A percentile compares a stretch with the other conserved stretches of the same genome.
Evolutionary conservation across 768 basidiomycete genomes (phyloP).

Genomic region (Suillus brevipes): DNA sequence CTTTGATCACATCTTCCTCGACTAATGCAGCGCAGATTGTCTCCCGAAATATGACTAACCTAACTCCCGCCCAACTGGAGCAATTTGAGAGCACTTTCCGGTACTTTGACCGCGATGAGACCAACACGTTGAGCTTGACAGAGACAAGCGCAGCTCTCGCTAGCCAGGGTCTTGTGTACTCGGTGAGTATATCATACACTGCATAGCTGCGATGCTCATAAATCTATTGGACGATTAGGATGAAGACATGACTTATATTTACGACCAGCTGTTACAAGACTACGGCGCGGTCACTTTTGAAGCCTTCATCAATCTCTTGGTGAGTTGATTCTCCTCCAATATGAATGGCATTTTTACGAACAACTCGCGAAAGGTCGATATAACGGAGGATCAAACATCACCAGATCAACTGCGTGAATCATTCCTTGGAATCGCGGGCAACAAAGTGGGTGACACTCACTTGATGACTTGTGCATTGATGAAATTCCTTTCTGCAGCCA

Average conservation of each 20-base stretch:
- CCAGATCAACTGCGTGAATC: constrained; percentile 89
- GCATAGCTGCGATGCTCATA: not conserved
- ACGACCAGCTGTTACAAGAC: constrained; percentile 71
- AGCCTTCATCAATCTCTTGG: constrained; percentile 92
- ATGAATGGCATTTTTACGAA: constrained; percentile 6
- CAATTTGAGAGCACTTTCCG: constrained; percentile 97
- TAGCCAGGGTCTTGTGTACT: constrained; percentile 91
- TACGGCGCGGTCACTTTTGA: constrained; percentile 92
- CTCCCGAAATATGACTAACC: constrained; percentile 88
- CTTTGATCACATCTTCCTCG: not conserved
- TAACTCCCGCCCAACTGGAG: constrained; percentile 94
- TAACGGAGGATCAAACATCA: constrained; percentile 93
- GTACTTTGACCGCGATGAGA: constrained; percentile 93
- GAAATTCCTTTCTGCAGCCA: constrained; percentile 49
- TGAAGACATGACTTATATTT: constrained; percentile 84
- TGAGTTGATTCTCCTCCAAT: constrained; percentile 33
- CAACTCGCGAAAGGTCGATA: constrained; percentile 67
- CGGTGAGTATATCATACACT: constrained; percentile 43
- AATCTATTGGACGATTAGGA: constrained; percentile 46
- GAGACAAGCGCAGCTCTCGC: constrained; percentile 96
- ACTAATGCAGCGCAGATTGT: constrained; percentile 62
- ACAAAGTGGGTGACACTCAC: constrained; percentile 61
- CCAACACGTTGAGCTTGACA: constrained; percentile 79
- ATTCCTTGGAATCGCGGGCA: constrained; percentile 87
- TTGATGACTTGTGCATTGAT: not conserved